These are phyloP conservation scores for Zangia roseola DNA, from an alignment of 768 basidiomycete genomes.

Conservation along the genomic window DNA sequence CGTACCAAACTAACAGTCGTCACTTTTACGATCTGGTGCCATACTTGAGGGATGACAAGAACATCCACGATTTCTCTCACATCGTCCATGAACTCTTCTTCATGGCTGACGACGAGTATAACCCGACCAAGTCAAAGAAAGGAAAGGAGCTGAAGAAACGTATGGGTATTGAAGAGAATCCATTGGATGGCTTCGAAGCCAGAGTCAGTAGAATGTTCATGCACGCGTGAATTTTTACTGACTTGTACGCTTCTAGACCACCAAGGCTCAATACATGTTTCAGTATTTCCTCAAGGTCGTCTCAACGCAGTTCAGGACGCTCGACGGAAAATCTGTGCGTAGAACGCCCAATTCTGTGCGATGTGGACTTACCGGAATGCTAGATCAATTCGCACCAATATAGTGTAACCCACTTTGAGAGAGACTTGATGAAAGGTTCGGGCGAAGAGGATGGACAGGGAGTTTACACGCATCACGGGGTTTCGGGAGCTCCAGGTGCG, in stretches of 20 bases:
- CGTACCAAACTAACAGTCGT: constrained; percentile 85
- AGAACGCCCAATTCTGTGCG: not conserved
- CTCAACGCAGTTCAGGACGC: constrained; percentile 87
- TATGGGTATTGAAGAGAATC: constrained; percentile 72
- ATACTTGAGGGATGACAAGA: constrained; percentile 84
- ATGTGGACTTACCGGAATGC: constrained; percentile 6
- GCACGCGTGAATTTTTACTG: constrained; percentile 1
- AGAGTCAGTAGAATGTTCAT: constrained; percentile 42
- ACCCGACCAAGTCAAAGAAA: constrained; percentile 59
- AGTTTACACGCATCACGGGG: constrained; percentile 72
- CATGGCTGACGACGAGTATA: constrained; percentile 77
- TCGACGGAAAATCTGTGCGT: constrained; percentile 68
- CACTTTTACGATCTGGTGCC: constrained; percentile 90
- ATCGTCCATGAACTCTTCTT: constrained; percentile 80
- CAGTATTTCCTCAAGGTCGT: constrained; percentile 99
- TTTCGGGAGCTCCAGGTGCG: constrained; percentile 66
- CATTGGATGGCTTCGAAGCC: constrained; percentile 66
- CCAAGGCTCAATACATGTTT: constrained; percentile 88
- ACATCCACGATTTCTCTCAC: constrained; percentile 94
- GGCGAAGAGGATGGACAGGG: constrained; percentile 59
- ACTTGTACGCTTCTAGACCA: constrained; percentile 46
- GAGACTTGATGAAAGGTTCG: constrained; percentile 72
- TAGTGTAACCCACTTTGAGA: constrained; percentile 94
- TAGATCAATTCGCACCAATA: constrained; percentile 92
- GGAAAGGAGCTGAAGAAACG: constrained; percentile 64